phyloP scores from a whole-genome alignment of 1,139 yeast genomes.

The Yamadazyma atlantica region DNA sequence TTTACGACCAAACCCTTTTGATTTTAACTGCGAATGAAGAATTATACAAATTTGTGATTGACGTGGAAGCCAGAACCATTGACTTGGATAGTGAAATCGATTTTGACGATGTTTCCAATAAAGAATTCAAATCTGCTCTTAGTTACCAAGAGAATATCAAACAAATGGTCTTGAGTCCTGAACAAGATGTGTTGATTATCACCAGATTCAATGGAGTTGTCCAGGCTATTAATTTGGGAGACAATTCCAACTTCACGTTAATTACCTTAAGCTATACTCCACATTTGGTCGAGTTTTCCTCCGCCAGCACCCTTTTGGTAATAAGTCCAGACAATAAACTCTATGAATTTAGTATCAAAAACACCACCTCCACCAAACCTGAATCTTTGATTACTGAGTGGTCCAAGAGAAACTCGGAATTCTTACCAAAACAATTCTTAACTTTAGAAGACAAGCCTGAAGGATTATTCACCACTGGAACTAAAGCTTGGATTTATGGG shows the following conservation, averaged over 20 bases:
- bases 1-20: conserved; percentile 47
- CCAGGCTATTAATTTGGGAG: conserved; percentile 44
- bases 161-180: conserved; percentile 47
- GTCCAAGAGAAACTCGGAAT: conserved; percentile 77
- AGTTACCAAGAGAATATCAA: conserved; percentile 48
- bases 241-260: conserved; percentile 47
- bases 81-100: conserved; percentile 43
- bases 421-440: conserved; percentile 66
- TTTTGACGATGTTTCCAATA: conserved; percentile 24
- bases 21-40: conserved; percentile 69
- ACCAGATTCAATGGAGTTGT: conserved; percentile 62
- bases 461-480: conserved; percentile 57
- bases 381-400: conserved; percentile 61
- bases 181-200: conserved; percentile 43
- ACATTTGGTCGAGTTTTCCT: conserved; percentile 61
- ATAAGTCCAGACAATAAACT: conserved; percentile 75
- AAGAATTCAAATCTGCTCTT: conserved; percentile 25
- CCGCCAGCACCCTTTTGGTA: conserved; percentile 53
- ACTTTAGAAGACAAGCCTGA: conserved; percentile 67
- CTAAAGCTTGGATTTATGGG: conserved; percentile 79
- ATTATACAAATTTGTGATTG: conserved; percentile 48
- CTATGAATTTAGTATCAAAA: too few relatives aligned
- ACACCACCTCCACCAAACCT: conserved; percentile 12
- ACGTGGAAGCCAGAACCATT: conserved; percentile 22
- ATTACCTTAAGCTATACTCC: conserved; percentile 39